phyloP scores from a whole-genome alignment of 2,329 filamentous ascomycete species.

The Hysterium pulicare region DNA sequence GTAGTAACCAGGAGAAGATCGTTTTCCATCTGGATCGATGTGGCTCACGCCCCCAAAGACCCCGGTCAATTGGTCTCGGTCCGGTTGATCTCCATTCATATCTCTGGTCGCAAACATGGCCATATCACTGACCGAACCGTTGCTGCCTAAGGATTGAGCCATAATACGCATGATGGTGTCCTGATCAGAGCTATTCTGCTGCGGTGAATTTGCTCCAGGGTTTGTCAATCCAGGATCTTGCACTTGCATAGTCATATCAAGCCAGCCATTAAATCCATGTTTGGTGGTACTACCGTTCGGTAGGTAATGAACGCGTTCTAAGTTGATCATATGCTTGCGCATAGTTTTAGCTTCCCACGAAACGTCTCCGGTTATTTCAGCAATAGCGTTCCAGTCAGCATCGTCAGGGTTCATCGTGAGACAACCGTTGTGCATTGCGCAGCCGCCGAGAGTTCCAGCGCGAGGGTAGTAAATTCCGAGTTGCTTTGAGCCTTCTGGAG shows the following conservation, averaged over 20 bases:
- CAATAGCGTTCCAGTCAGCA: conserved; percentile 59
- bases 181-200: conserved; percentile 12
- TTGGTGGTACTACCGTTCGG: conserved; percentile 15
- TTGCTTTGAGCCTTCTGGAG: conserved; percentile 50
- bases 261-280: conserved; percentile 21
- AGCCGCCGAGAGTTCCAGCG: conserved; percentile 56
- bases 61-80: conserved; percentile 16
- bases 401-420: conserved; percentile 58
- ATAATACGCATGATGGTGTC: conserved; percentile 5
- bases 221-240: no score
- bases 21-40: conserved; percentile 17
- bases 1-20: conserved; percentile 37
- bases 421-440: conserved; percentile 61
- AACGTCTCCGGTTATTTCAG: conserved; percentile 56
- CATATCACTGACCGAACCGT: conserved; percentile 11
- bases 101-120: conserved; percentile 7
- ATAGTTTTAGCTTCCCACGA: conserved; percentile 59
- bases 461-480: conserved; percentile 59
- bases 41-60: conserved; percentile 26
- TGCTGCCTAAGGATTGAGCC: conserved; percentile 13
- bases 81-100: conserved; percentile 18
- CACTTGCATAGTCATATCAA: conserved; percentile 25
- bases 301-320: conserved; percentile 21
- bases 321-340: conserved; percentile 52
- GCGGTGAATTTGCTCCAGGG: not conserved